phyloP scores from a whole-genome alignment of 2,329 filamentous ascomycete species.

The Cladophialophora bantiana region DNA sequence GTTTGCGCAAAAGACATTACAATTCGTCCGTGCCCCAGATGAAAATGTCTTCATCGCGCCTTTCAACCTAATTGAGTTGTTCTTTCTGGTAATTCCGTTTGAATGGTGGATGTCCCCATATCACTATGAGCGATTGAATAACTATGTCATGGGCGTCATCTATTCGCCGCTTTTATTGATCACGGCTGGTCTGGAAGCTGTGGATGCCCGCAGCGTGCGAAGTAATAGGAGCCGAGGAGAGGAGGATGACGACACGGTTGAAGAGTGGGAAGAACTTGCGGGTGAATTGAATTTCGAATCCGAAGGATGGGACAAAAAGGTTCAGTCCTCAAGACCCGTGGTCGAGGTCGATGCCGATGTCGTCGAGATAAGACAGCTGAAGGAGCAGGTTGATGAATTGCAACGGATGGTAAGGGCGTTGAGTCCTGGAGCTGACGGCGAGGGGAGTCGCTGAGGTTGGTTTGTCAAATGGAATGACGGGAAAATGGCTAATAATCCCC shows the following conservation, averaged over 20 bases:
- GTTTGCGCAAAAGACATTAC: slow-evolving; percentile 92
- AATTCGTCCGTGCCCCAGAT: slow-evolving; percentile 94
- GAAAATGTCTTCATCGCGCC: slow-evolving; percentile 98
- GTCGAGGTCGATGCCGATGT: slow-evolving; percentile 79
- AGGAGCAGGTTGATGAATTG: slow-evolving; percentile 64
- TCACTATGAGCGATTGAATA: slow-evolving; percentile 81
- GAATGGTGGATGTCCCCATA: slow-evolving; percentile 92
- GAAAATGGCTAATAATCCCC: no score
- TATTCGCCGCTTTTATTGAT: slow-evolving; percentile 85
- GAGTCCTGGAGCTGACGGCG: slow-evolving; percentile 24
- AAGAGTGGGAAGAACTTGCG: slow-evolving; percentile 91
- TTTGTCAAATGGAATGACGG: no score
- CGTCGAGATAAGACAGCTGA: slow-evolving; percentile 63
- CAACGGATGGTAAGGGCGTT: slow-evolving; percentile 57
- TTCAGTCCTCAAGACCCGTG: slow-evolving; percentile 77
- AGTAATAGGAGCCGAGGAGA: slow-evolving; percentile 80
- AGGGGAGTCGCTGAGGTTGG: not conserved
- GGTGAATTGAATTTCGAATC: slow-evolving; percentile 77
- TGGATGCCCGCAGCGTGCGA: slow-evolving; percentile 69
- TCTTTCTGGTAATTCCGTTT: slow-evolving; percentile 77
- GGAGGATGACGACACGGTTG: slow-evolving; percentile 83
- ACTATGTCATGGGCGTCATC: slow-evolving; percentile 82
- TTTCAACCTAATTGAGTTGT: slow-evolving; percentile 90
- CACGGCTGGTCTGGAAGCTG: slow-evolving; percentile 75
- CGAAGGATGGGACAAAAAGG: slow-evolving; percentile 84